Conservation (phyloP, 1,284 basidiomycete genomes). For the Chalciporus sp. region DNA sequence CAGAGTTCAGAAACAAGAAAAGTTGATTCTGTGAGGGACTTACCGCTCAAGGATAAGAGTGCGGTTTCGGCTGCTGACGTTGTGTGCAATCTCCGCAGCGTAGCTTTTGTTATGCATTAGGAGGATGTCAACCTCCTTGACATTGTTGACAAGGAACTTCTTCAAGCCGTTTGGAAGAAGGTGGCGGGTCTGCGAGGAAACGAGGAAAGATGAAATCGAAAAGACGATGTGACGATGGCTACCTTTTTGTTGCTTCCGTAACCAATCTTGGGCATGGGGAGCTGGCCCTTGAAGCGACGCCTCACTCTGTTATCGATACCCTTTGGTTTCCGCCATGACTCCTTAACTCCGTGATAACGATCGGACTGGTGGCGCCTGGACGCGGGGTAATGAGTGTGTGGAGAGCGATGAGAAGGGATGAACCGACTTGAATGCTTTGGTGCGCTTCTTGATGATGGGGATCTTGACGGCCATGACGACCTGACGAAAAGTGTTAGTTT, state of each 20-base stretch:
- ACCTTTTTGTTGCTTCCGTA: constrained; percentile 86
- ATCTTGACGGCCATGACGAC: constrained; percentile 82
- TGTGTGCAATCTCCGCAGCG: constrained; percentile 97
- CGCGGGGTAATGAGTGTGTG: constrained; percentile 20
- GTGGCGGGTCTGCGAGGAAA: constrained; percentile 72
- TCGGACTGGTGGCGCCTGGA: constrained; percentile 94
- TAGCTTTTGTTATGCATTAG: constrained; percentile 98
- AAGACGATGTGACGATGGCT: not conserved
- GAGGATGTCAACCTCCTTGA: constrained; percentile 89
- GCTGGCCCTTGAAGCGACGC: constrained; percentile 94
- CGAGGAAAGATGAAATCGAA: constrained; percentile 8
- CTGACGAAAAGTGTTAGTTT: constrained; percentile 36
- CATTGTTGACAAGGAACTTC: constrained; percentile 93
- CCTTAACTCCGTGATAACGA: constrained; percentile 93
- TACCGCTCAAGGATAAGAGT: constrained; percentile 89
- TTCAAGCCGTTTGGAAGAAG: constrained; percentile 93
- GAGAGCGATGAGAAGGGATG: not conserved
- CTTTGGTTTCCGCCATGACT: constrained; percentile 98
- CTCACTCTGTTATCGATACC: constrained; percentile 96
- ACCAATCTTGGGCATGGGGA: constrained; percentile 94
- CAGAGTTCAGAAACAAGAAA: constrained; percentile 1
- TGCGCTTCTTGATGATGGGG: constrained; percentile 95
- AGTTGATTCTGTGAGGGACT: constrained; percentile 21
- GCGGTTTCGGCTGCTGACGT: constrained; percentile 96
- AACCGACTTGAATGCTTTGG: constrained; percentile 89